Evolutionary conservation across 139 green algal species (phyloP), one percentile per base, ranked within the genome.

Genomic region (Closterium sp.): DNA sequence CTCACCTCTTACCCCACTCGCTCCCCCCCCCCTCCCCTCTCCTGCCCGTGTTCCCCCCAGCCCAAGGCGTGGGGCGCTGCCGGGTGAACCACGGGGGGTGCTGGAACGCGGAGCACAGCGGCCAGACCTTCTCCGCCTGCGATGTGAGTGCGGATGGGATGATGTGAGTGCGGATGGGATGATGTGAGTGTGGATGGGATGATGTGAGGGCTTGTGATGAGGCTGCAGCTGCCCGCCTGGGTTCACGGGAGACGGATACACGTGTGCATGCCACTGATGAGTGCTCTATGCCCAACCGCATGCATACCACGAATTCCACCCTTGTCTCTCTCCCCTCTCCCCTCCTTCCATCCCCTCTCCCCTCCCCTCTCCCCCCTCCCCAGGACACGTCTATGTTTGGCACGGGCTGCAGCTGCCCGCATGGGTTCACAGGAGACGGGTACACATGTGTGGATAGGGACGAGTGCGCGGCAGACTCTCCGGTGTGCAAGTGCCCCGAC

Each of bases 401-500:
- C 12, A 76, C 55, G 12, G 55, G 55, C 7, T 94, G 91, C 87
- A 92, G 33, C 36, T 95, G 91, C 34, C 91, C 93, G 5, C 38
- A 36, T 4, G 93, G 91, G 4, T 94, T 94, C 83, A 12, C 31
- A 8, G 88, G 64, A 16, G 89, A 93, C 55, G 88, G 88, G 16
- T 64, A 86, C 33, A 85, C 69, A 7, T 90, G 84, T 69, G 35
- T 34, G 30, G 92, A 95, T 34, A 95, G 96, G 23, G 86, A 96
- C 64, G 94, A 96, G 90, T 94, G 84, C 89, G 87, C 89, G 3
- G 55, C 55, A 6, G 83, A 86, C 30, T 33, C n/a, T 23, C 87
- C 87, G 0, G 69, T 93, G 25, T 95, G 92, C 94, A 90, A 86
- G 32, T 94, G 90, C 66, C 28, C 30, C 3, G n/a, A 93, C 35